phyloP scores from a whole-genome alignment of 768 basidiomycete genomes.

The Macrolepiota fuliginosa region DNA sequence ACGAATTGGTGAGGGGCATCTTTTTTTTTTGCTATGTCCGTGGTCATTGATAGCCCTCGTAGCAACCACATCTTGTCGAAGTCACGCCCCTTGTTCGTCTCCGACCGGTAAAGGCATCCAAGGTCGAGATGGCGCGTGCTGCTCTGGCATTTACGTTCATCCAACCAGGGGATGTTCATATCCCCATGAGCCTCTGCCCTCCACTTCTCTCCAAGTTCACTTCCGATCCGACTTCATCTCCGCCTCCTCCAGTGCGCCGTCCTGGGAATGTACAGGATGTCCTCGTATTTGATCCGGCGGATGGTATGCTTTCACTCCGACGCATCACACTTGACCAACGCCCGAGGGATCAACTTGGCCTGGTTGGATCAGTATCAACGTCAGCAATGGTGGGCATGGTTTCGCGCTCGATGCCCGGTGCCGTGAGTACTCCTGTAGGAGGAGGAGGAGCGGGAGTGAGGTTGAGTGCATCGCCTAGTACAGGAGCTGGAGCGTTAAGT shows the following conservation, averaged over 20 bases:
- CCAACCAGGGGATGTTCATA: constrained; percentile 30
- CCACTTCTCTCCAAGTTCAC: constrained; percentile 9
- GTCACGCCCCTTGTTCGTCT: constrained; percentile 58
- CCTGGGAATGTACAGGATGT: constrained; percentile 60
- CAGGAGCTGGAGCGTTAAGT: constrained; percentile 29
- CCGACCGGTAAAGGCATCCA: constrained; percentile 18
- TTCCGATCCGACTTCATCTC: constrained; percentile 19
- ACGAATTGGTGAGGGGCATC: constrained; percentile 40
- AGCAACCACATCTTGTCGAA: constrained; percentile 54
- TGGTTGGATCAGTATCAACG: constrained; percentile 25
- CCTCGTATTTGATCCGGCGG: constrained; percentile 62
- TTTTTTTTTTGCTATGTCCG: background rate
- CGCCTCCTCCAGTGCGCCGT: constrained; percentile 26
- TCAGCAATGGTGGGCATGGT: constrained; percentile 35
- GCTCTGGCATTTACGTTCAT: constrained; percentile 62
- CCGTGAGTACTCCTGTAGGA: constrained; percentile 26
- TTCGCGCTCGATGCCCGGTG: constrained; percentile 61
- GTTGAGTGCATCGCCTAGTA: background rate
- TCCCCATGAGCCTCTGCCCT: constrained; percentile 38
- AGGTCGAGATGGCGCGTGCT: constrained; percentile 14
- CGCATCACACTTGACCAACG: constrained; percentile 46
- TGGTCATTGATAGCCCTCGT: background rate
- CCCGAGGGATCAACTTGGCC: constrained; percentile 22
- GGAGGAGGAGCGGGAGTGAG: too few species aligned
- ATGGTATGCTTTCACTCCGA: constrained; percentile 53